phyloP scores from a whole-genome alignment of 441 rosid species.

The Isatis lusitanica region DNA sequence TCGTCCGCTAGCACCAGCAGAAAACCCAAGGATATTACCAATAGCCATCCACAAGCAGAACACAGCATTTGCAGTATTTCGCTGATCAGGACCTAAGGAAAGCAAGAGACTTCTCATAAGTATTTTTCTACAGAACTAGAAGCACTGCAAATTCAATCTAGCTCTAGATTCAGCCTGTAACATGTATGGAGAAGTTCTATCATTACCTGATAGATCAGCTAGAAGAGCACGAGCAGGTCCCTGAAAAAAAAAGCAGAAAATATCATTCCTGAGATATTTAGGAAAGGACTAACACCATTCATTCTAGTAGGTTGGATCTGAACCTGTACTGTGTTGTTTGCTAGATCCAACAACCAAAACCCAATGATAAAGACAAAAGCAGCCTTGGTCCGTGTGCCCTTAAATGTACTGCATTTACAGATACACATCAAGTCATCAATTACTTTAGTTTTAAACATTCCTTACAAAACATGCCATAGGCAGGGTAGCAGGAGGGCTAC shows the following conservation, averaged over 20 bases:
- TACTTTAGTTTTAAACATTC: background rate
- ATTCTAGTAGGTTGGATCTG: conserved; percentile 14
- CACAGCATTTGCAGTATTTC: conserved; percentile 86
- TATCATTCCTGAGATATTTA: background rate
- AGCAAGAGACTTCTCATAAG: conserved; percentile 26
- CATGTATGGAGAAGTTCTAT: conserved; percentile 2
- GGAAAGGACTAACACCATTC: conserved; percentile 9
- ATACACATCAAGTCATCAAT: conserved; percentile 15
- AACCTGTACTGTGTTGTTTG: conserved; percentile 95
- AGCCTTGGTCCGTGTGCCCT: conserved; percentile 84
- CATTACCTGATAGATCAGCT: conserved; percentile 82
- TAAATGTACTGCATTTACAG: conserved; percentile 63
- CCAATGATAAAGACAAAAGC: conserved; percentile 86
- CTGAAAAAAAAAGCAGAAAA: conserved; percentile 42
- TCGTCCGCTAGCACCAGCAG: conserved; percentile 90
- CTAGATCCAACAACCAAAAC: conserved; percentile 98
- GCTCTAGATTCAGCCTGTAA: background rate
- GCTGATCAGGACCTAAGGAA: conserved; percentile 83
- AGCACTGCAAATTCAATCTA: conserved; percentile 3
- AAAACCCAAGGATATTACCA: conserved; percentile 93
- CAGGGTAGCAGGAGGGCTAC: conserved; percentile 40
- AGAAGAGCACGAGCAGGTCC: conserved; percentile 98
- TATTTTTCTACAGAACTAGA: conserved; percentile 19
- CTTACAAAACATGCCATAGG: conserved; percentile 25
- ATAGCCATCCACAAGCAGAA: conserved; percentile 98